Evolutionary conservation across 352 stramenopile genomes (phyloP).

Genomic region (Phytophthora boehmeriae): DNA sequence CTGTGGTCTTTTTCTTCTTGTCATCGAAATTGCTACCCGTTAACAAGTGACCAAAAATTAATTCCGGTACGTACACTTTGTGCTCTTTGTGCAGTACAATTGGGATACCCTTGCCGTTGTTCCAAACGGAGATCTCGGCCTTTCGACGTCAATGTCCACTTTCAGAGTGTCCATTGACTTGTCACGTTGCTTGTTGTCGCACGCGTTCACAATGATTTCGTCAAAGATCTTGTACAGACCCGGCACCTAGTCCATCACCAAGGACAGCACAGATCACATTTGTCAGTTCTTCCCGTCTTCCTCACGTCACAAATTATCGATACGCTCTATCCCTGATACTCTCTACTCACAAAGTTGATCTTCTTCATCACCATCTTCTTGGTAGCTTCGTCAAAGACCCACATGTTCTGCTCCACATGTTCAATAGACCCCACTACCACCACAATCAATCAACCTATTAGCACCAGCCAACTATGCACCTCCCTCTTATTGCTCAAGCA

Average conservation of each 20-base stretch:
- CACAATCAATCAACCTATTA: neutral
- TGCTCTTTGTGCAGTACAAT: slow-evolving; percentile 97
- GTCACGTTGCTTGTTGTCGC: slow-evolving; percentile 99
- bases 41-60: slow-evolving; percentile 98
- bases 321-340: neutral
- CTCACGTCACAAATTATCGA: neutral
- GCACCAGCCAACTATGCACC: neutral
- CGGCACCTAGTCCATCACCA: slow-evolving; percentile 66
- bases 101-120: slow-evolving; percentile 98
- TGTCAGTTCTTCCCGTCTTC: no score
- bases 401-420: slow-evolving; percentile 91
- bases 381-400: slow-evolving; percentile 90
- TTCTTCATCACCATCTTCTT: slow-evolving; percentile 93
- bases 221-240: slow-evolving; percentile 99
- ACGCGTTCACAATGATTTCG: slow-evolving; percentile 99
- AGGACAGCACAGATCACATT: neutral
- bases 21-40: slow-evolving; percentile 99
- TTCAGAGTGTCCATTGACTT: slow-evolving; percentile 94
- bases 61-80: slow-evolving; percentile 97
- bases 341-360: slow-evolving; percentile 87
- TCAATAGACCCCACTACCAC: slow-evolving; percentile 94
- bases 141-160: slow-evolving; percentile 93
- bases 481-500: neutral
- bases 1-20: slow-evolving; percentile 94
- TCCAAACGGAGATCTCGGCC: slow-evolving; percentile 96